Evolutionary conservation across 106 monocot genomes (phyloP).

Genomic region (Amphibolis antarctica): DNA sequence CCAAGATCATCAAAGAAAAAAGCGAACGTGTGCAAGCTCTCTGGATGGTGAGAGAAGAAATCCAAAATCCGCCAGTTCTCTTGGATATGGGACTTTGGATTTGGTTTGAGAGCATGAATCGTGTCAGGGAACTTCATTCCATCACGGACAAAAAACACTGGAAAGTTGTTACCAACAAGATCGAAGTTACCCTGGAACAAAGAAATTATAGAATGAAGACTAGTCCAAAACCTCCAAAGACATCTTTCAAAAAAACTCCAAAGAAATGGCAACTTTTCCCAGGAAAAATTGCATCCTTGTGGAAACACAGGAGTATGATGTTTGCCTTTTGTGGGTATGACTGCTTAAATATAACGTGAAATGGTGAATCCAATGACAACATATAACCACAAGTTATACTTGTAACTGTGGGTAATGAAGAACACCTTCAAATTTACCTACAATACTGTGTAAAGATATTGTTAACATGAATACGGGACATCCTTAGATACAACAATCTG

Average conservation of each 20-base stretch:
- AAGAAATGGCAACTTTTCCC: not conserved
- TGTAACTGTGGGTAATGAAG: too few species aligned
- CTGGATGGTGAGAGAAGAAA: slow-evolving; percentile 84
- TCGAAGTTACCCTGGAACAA: slow-evolving; percentile 62
- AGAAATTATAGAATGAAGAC: not conserved
- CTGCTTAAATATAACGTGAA: too few species aligned
- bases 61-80: slow-evolving; percentile 74
- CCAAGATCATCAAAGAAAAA: slow-evolving; percentile 78
- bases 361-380: too few species aligned
- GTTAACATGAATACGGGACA: too few species aligned
- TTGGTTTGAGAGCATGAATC: slow-evolving; percentile 79
- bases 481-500: too few species aligned
- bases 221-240: not conserved
- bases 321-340: too few species aligned
- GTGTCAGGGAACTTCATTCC: slow-evolving; percentile 83
- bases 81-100: slow-evolving; percentile 66
- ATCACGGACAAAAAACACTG: slow-evolving; percentile 78
- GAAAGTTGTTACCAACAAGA: slow-evolving; percentile 80
- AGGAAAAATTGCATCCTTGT: too few species aligned
- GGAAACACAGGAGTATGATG: too few species aligned
- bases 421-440: too few species aligned
- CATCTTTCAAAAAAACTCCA: not conserved
- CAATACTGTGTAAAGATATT: too few species aligned
- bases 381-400: too few species aligned
- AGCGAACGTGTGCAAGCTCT: slow-evolving; percentile 69